phyloP scores from a whole-genome alignment of 306 rosid genomes.

The Cercis canadensis region DNA sequence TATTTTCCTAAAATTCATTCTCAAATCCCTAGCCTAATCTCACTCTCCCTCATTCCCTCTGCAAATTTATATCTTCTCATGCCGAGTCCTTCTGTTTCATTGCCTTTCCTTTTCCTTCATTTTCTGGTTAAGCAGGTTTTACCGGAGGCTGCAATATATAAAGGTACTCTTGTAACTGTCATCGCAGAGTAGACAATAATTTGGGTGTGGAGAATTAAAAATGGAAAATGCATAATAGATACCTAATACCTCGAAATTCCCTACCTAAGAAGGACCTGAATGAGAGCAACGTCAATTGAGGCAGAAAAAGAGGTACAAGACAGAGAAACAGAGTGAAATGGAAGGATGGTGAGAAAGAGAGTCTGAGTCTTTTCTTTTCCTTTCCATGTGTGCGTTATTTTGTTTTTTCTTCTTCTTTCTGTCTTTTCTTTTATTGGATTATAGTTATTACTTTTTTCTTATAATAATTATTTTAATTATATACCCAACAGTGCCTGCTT shows the following conservation, averaged over 20 bases:
- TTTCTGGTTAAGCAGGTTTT: too few relatives aligned
- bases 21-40: too few relatives aligned
- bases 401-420: slow-evolving; percentile 7
- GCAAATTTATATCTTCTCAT: too few relatives aligned
- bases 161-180: slow-evolving; percentile 35
- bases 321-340: slow-evolving; percentile 29
- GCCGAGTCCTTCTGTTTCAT: too few relatives aligned
- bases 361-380: slow-evolving; percentile 56
- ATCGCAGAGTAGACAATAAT: slow-evolving; percentile 8
- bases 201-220: not conserved
- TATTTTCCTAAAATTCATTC: too few relatives aligned
- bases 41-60: too few relatives aligned
- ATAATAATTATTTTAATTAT: slow-evolving; percentile 19
- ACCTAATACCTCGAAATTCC: slow-evolving; percentile 40
- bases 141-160: too few relatives aligned
- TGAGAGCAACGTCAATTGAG: slow-evolving; percentile 37
- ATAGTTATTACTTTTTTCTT: too few relatives aligned
- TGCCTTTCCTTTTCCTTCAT: too few relatives aligned
- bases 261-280: slow-evolving; percentile 28
- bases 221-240: not conserved
- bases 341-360: slow-evolving; percentile 18
- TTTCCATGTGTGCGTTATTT: slow-evolving; percentile 45
- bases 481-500: not conserved
- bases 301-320: slow-evolving; percentile 18
- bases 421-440: not conserved